phyloP scores from a whole-genome alignment of 805 yeast genomes.

The Zygosaccharomyces pseudorouxii region DNA sequence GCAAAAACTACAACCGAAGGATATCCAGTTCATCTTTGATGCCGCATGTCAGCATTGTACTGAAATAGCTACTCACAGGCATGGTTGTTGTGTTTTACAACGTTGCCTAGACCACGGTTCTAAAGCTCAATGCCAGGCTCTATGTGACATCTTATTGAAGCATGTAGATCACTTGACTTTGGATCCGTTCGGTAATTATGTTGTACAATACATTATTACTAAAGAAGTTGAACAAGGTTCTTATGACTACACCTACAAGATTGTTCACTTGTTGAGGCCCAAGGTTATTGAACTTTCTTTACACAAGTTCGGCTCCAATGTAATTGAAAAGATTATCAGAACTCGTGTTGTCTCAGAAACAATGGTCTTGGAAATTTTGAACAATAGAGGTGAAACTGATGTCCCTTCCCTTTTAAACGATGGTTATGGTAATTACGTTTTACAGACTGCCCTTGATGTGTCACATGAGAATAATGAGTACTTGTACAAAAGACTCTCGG shows the following conservation, averaged over 20 bases:
- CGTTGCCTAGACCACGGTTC: constrained; percentile 91
- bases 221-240: constrained; percentile 36
- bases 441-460: constrained; percentile 83
- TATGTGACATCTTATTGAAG: constrained; percentile 63
- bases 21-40: constrained; percentile 84
- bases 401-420: constrained; percentile 65
- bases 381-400: constrained; percentile 30
- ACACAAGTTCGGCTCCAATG: constrained; percentile 92
- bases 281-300: constrained; percentile 51
- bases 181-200: constrained; percentile 97
- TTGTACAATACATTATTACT: constrained; percentile 82
- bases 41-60: constrained; percentile 70
- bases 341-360: constrained; percentile 42
- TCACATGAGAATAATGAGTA: constrained; percentile 31
- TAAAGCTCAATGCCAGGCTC: constrained; percentile 57
- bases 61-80: constrained; percentile 89
- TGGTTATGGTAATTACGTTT: constrained; percentile 90
- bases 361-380: constrained; percentile 48
- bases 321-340: constrained; percentile 80
- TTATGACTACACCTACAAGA: constrained; percentile 31
- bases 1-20: constrained; percentile 59
- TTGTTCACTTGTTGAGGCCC: constrained; percentile 34
- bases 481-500: constrained; percentile 53
- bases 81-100: constrained; percentile 96
- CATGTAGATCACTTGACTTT: constrained; percentile 66